Evolutionary conservation across 2,329 filamentous ascomycete genomes (phyloP), one percentile per base, ranked within the genome.

Genomic region (Colletotrichum noveboracense): DNA sequence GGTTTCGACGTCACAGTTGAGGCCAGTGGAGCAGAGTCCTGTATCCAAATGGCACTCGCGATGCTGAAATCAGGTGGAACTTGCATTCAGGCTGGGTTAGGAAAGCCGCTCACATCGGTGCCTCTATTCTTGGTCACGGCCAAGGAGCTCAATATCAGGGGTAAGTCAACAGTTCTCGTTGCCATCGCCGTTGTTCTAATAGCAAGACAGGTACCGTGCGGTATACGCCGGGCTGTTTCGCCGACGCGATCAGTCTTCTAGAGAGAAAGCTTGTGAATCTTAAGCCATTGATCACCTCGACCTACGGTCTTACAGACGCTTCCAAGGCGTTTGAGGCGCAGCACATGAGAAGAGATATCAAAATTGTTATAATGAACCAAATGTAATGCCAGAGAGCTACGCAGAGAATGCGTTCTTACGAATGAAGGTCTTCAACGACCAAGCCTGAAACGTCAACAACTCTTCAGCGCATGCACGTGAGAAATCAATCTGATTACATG

Each of bases 41-140:
- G 24, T 58, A 18, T 12, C 0, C 55, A 58, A 21, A 58, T 58
- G 55, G 55, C 55, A 26, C 1, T 58, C 55, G 21, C 24, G 12
- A 58, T 58, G 55, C 2, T 58, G 2, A 58, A 58, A 58, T 58
- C 55, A 1, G 55, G 55, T 16, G 55, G 55, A 28, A 58, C 14
- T 18, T 58, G 55, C 16, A 58, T 58, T 9, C 55, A 58, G 18
- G 55, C 55, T 0, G 55, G 55, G 1, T 7, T 58, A 2, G 55
- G 55, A 0, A 28, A 58, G 4, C 24, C 24, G 0, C 16, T 28
- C 3, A 18, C 55, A 0, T 6, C 55, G 0, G 55, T 58, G 0
- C 55, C 55, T 0, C 24, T 58, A 0, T 58, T 58, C 12, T 28
- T 28, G 21, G 14, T 58, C 0, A 58, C 55, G 7, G 55, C 55